Evolutionary conservation across 1,284 basidiomycete species (phyloP).

Genomic region (Cystobasidium sp.): DNA sequence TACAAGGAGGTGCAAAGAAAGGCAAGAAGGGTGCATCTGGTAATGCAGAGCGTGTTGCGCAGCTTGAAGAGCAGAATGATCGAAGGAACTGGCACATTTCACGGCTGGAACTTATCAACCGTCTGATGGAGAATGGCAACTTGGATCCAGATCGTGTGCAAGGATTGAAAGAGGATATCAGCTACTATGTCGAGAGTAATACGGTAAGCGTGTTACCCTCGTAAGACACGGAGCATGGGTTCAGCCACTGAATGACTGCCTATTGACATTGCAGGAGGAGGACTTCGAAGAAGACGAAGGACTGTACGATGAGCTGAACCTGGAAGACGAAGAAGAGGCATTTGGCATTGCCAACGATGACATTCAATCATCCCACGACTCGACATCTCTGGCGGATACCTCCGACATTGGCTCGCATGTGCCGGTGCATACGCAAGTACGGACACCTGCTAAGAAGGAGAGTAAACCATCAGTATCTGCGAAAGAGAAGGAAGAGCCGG

Average conservation of each 20-base stretch:
- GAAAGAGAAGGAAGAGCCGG: slow-evolving; percentile 43
- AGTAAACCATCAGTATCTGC: slow-evolving; percentile 21
- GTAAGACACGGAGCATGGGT: background rate
- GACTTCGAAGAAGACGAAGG: slow-evolving; percentile 97
- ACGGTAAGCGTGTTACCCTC: slow-evolving; percentile 66
- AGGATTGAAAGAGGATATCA: slow-evolving; percentile 89
- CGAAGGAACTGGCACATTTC: slow-evolving; percentile 94
- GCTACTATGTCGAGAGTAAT: slow-evolving; percentile 96
- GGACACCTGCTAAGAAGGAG: slow-evolving; percentile 44
- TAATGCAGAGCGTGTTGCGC: slow-evolving; percentile 71
- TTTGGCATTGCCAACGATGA: slow-evolving; percentile 74
- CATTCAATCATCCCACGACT: slow-evolving; percentile 60
- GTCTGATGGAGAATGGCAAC: slow-evolving; percentile 92
- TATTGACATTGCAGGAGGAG: slow-evolving; percentile 71
- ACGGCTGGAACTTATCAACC: slow-evolving; percentile 88
- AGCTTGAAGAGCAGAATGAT: slow-evolving; percentile 88
- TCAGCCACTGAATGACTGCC: background rate
- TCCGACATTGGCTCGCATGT: slow-evolving; percentile 37
- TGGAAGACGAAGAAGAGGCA: slow-evolving; percentile 91
- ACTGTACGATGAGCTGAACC: slow-evolving; percentile 96
- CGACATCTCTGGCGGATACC: slow-evolving; percentile 59
- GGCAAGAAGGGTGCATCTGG: slow-evolving; percentile 65
- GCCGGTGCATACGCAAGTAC: slow-evolving; percentile 36
- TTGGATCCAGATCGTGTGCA: slow-evolving; percentile 79
- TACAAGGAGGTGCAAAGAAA: slow-evolving; percentile 83